Evolutionary conservation across 2,329 filamentous ascomycete species (phyloP).

Genomic region (Colletotrichum sp.): DNA sequence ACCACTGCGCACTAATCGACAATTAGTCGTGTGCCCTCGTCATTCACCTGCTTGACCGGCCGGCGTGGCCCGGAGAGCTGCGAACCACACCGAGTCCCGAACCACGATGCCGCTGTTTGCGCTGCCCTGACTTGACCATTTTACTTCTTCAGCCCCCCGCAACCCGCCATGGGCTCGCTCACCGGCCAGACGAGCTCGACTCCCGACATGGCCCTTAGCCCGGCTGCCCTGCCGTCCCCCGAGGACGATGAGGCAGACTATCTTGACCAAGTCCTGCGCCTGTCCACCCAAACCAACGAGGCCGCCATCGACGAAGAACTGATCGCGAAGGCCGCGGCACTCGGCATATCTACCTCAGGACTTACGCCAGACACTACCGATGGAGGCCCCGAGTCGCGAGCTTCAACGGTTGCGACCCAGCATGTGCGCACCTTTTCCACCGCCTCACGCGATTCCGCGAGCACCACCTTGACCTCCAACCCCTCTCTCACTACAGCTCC

Average conservation of each 20-base stretch:
- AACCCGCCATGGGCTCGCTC: slow-evolving; percentile 16
- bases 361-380: slow-evolving; percentile 38
- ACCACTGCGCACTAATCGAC: slow-evolving; percentile 12
- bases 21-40: slow-evolving; percentile 1
- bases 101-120: slow-evolving; percentile 17
- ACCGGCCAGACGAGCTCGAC: slow-evolving; percentile 14
- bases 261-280: slow-evolving; percentile 40
- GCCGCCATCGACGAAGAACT: slow-evolving; percentile 40
- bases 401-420: slow-evolving; percentile 41
- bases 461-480: slow-evolving; percentile 44
- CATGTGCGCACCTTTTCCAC: slow-evolving; percentile 51
- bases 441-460: slow-evolving; percentile 40
- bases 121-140: slow-evolving; percentile 15
- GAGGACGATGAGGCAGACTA: slow-evolving; percentile 46
- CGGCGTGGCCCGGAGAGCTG: slow-evolving; percentile 5
- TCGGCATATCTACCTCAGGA: slow-evolving; percentile 38
- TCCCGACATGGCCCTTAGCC: neutral
- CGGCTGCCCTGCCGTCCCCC: slow-evolving; percentile 19
- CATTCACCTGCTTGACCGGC: slow-evolving; percentile 1
- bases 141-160: neutral
- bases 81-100: neutral
- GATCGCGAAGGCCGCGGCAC: slow-evolving; percentile 33
- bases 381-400: slow-evolving; percentile 44
- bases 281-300: slow-evolving; percentile 38
- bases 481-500: slow-evolving; percentile 41